Conservation (phyloP, 2,329 filamentous ascomycete genomes). For the Volutella citrinella region DNA sequence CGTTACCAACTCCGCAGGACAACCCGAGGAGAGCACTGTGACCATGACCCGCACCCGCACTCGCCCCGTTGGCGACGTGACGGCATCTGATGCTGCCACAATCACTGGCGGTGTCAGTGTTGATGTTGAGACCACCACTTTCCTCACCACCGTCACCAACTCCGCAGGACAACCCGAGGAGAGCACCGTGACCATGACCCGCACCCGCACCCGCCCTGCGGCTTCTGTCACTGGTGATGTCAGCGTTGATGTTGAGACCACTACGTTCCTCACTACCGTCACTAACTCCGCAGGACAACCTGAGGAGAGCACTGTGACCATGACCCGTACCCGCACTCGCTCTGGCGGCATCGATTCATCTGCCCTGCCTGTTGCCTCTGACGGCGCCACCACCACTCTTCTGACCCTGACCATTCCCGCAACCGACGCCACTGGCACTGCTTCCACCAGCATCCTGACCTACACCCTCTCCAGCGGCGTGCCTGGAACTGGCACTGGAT, state of each 20-base stretch:
- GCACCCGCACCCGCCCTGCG: constrained; percentile 3
- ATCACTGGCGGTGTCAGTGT: constrained; percentile 2
- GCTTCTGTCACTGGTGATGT: constrained; percentile 7
- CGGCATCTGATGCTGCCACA: constrained; percentile 1
- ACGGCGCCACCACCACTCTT: not conserved
- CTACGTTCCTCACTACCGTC: constrained; percentile 9
- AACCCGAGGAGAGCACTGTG: constrained; percentile 5
- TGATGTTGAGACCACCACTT: constrained; percentile 4
- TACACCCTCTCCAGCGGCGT: not conserved
- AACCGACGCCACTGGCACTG: not conserved
- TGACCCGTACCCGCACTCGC: constrained; percentile 6
- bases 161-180: constrained; percentile 4
- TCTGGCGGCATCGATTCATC: too few relatives aligned
- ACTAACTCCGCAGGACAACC: constrained; percentile 5
- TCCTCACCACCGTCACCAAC: constrained; percentile 10
- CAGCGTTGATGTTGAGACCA: constrained; percentile 1
- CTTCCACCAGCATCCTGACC: not conserved
- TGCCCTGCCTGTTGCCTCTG: too few relatives aligned
- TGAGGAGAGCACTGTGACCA: constrained; percentile 5
- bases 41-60: constrained; percentile 7
- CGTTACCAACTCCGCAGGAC: constrained; percentile 2
- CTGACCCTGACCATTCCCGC: not conserved
- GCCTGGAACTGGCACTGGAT: not conserved
- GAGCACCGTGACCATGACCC: constrained; percentile 8
- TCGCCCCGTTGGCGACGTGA: not conserved